Percentiles rank a stretch among this genome's conserved stretches.
Evolutionary conservation across 1,139 yeast genomes (phyloP).

Genomic region (Geotrichum carabidarum): DNA sequence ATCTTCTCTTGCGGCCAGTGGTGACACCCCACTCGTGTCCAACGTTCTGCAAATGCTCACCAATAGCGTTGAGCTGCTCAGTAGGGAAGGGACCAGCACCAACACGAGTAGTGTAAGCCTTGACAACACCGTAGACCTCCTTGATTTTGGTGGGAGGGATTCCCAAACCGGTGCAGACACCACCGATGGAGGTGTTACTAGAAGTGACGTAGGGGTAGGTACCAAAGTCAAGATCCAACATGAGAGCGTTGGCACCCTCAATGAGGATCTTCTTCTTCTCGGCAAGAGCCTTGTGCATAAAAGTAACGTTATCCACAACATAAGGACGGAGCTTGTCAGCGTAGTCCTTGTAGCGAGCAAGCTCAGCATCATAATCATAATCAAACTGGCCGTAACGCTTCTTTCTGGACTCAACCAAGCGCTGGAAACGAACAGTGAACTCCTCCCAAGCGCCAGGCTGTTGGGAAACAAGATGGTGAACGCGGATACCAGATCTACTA

Average conservation of each 20-base stretch:
- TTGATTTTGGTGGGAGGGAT: slow-evolving; percentile 79
- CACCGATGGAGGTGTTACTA: slow-evolving; percentile 93
- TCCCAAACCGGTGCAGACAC: slow-evolving; percentile 95
- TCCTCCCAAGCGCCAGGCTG: slow-evolving; percentile 92
- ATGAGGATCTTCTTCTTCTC: slow-evolving; percentile 80
- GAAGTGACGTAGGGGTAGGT: slow-evolving; percentile 98
- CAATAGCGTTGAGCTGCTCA: slow-evolving; percentile 83
- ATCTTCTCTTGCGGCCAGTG: slow-evolving; percentile 98
- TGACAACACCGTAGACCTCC: slow-evolving; percentile 89
- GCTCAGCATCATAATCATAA: slow-evolving; percentile 75
- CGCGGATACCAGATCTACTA: slow-evolving; percentile 92
- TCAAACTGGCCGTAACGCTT: slow-evolving; percentile 92
- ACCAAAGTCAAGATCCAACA: slow-evolving; percentile 97
- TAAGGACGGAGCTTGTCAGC: slow-evolving; percentile 76
- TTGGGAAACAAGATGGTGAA: slow-evolving; percentile 87
- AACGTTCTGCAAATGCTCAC: slow-evolving; percentile 80
- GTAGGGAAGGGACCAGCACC: slow-evolving; percentile 99
- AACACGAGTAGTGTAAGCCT: slow-evolving; percentile 97
- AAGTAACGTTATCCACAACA: slow-evolving; percentile 87
- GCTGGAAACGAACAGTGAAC: slow-evolving; percentile 70
- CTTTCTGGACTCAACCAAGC: slow-evolving; percentile 73
- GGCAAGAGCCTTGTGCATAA: slow-evolving; percentile 78
- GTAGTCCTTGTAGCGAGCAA: slow-evolving; percentile 67
- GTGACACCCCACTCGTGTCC: slow-evolving; percentile 98
- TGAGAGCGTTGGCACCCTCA: slow-evolving; percentile 97